These are phyloP conservation scores for Chaetoscypha palmicola DNA, from an alignment of 2,329 filamentous ascomycete species.

Conservation along the genomic window DNA sequence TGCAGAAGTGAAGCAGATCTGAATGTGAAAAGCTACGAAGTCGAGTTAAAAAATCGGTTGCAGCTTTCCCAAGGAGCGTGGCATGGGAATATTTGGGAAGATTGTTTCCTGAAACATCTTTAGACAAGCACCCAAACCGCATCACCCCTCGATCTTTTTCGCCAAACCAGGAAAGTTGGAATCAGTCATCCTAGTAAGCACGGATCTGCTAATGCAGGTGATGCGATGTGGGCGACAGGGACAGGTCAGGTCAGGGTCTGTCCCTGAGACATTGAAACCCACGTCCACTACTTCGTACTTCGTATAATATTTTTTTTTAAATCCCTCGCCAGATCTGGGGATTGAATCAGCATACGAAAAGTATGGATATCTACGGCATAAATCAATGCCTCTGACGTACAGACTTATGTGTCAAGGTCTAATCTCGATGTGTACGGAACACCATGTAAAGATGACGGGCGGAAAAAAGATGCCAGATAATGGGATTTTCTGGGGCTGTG, in stretches of 20 bases:
- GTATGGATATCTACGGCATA: too few species aligned
- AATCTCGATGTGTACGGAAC: too few species aligned
- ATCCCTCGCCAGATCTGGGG: too few species aligned
- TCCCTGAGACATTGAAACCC: neutral
- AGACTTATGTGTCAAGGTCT: too few species aligned
- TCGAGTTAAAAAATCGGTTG: too few species aligned
- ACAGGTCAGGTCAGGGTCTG: neutral
- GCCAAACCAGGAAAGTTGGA: neutral
- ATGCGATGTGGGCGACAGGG: slow-evolving; percentile 12
- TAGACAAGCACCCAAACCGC: neutral
- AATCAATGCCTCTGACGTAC: too few species aligned
- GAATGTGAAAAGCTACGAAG: too few species aligned
- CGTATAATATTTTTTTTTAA: neutral
- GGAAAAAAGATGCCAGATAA: too few species aligned
- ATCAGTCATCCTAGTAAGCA: neutral
- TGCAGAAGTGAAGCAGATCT: neutral
- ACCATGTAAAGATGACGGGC: too few species aligned
- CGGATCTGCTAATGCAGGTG: slow-evolving; percentile 9
- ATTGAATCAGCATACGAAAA: too few species aligned
- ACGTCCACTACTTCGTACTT: neutral
- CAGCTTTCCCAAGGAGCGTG: too few species aligned
- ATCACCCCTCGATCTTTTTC: neutral
- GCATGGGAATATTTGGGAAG: neutral
- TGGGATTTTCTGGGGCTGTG: too few species aligned
- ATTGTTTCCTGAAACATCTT: slow-evolving; percentile 2